These are phyloP conservation scores for Camelina laxa DNA, from an alignment of 345 rosid genomes.

Conservation along the genomic window DNA sequence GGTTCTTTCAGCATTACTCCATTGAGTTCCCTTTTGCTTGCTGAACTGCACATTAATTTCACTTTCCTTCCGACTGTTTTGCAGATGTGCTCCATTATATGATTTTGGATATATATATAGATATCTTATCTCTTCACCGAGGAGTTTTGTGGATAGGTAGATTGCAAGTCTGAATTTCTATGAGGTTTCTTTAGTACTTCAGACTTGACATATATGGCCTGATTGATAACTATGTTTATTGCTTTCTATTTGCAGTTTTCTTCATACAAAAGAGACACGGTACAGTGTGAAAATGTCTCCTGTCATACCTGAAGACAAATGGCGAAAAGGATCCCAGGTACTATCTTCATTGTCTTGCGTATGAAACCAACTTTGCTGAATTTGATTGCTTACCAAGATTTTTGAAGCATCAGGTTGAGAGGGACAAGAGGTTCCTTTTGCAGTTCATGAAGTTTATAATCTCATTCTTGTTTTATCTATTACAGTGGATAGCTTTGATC, in stretches of 20 bases:
- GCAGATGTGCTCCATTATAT: conserved; percentile 93
- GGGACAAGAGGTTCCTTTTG: neutral
- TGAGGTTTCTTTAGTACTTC: conserved; percentile 51
- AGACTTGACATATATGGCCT: conserved; percentile 16
- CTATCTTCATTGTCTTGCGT: conserved; percentile 21
- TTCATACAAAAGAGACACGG: conserved; percentile 68
- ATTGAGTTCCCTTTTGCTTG: neutral
- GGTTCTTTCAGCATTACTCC: conserved; percentile 8
- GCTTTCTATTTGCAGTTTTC: conserved; percentile 59
- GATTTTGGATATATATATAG: conserved; percentile 82
- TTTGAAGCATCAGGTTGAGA: neutral
- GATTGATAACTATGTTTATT: conserved; percentile 7
- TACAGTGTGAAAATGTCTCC: conserved; percentile 75
- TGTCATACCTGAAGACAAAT: conserved; percentile 61
- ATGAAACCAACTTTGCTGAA: neutral
- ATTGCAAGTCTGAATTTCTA: conserved; percentile 37
- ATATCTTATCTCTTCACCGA: conserved; percentile 78
- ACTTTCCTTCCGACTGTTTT: conserved; percentile 26
- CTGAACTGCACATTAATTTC: neutral
- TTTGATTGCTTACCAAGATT: neutral
- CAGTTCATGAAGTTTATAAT: neutral
- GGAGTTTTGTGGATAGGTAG: conserved; percentile 98
- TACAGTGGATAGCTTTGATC: conserved; percentile 85
- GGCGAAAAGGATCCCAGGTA: conserved; percentile 98
- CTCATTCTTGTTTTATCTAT: conserved; percentile 22